Evolutionary conservation across 306 rosid species (phyloP).

Genomic region (Datisca glomerata): DNA sequence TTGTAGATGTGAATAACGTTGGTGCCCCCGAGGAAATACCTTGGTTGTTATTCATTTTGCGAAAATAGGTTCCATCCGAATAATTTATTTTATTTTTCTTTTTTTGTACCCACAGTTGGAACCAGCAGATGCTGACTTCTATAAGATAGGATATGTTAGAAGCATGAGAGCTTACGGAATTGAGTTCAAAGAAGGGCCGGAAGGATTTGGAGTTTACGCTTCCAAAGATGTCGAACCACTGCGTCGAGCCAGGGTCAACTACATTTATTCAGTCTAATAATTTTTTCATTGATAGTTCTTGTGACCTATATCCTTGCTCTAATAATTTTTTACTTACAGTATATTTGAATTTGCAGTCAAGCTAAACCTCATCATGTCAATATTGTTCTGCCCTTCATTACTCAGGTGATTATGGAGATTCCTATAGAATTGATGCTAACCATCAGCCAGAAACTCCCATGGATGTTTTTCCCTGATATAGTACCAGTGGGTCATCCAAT

Average conservation of each 20-base stretch:
- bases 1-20: no score
- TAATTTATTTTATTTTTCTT: no score
- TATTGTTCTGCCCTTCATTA: slow-evolving; percentile 10
- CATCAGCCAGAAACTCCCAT: slow-evolving; percentile 73
- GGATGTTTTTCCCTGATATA: slow-evolving; percentile 98
- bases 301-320: no score
- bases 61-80: no score
- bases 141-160: slow-evolving; percentile 74
- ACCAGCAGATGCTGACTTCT: slow-evolving; percentile 91
- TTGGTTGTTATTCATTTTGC: no score
- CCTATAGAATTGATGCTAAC: slow-evolving; percentile 90
- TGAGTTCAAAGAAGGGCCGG: slow-evolving; percentile 88
- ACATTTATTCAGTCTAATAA: slow-evolving; percentile 8
- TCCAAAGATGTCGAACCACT: slow-evolving; percentile 94
- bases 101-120: slow-evolving; percentile 62
- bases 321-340: no score
- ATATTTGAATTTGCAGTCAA: background rate
- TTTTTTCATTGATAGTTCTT: no score
- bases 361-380: slow-evolving; percentile 1
- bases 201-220: slow-evolving; percentile 94
- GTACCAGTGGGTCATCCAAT: slow-evolving; percentile 91
- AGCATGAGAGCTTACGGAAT: slow-evolving; percentile 91
- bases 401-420: slow-evolving; percentile 91
- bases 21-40: no score
- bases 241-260: slow-evolving; percentile 88